Evolutionary conservation across 176 grass and related monocot species (phyloP), one percentile per base, ranked within the genome.

Genomic region (Guadua angustifolia): DNA sequence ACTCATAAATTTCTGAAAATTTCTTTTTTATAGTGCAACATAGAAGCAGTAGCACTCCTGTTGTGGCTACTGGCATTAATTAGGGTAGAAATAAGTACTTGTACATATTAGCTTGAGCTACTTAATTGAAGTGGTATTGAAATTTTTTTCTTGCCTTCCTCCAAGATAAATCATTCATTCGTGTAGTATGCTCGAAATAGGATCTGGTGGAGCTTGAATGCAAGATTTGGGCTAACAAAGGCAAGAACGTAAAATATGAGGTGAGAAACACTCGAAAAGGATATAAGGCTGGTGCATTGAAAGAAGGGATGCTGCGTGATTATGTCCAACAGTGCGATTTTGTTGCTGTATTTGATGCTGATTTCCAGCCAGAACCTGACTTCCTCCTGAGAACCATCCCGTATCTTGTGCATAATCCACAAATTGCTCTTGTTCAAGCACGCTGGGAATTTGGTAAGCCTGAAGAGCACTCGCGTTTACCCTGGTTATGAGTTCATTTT

Each of bases 271-370:
- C 85, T 74, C 83, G 93, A 38, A 92, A 87, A 93, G 96, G 96
- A 13, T 98, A 94, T n/a, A 98, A 98, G 72, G 96, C 96, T 49
- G 96, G 96, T 69, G 96, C 96, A 33, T 63, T 98, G 87, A 98
- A 95, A 73, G 85, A 92, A 85, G 96, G 93, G 86, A 90, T 98
- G 91, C 73, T 85, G 53, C 81, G 89, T 55, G 85, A 77, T 35
- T 98, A 98, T 69, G 91, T 82, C 9, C 87, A 82, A 72, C 85
- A 90, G 66, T 99, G 93, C 82, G 91, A 99, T 46, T 99, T 95
- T 83, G 93, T 99, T 7, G 93, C 83, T 38, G 89, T 99, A 63
- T 99, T 99, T 78, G 96, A 99, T 57, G 85, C 96, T 32, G 96
- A 99, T 94, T 99, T 99, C 86, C 91, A 99, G 63, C 96, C 93